phyloP scores from a whole-genome alignment of 108 stramenopile species.

The Nannochloropsis salina region DNA sequence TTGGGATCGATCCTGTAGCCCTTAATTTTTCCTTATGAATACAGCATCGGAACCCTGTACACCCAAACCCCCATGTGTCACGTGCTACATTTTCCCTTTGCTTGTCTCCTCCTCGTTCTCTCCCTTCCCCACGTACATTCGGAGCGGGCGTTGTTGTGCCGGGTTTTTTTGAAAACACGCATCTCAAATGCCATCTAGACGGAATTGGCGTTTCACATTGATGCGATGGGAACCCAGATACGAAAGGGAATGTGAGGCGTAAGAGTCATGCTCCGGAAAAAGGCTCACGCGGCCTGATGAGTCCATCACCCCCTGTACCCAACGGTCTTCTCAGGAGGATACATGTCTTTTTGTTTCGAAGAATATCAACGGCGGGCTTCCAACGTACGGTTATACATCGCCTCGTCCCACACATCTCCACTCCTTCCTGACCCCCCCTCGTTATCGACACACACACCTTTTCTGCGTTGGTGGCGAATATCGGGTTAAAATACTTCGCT shows the following conservation, averaged over 20 bases:
- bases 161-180: background rate
- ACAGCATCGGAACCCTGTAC: too few relatives aligned
- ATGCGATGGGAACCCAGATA: background rate
- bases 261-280: too few relatives aligned
- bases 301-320: too few relatives aligned
- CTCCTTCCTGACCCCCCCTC: background rate
- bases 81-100: background rate
- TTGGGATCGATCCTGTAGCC: too few relatives aligned
- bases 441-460: background rate
- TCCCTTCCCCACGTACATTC: background rate
- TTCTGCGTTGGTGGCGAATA: background rate
- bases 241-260: too few relatives aligned
- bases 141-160: background rate
- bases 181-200: background rate
- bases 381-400: too few relatives aligned
- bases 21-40: too few relatives aligned
- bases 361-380: too few relatives aligned
- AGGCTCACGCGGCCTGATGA: too few relatives aligned
- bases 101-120: background rate
- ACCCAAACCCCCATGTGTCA: background rate
- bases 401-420: too few relatives aligned
- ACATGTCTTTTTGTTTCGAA: too few relatives aligned
- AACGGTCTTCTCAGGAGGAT: too few relatives aligned
- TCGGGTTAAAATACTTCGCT: constrained; percentile 26
- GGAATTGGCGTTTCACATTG: background rate